Base-by-base conservation (phyloP, 768 basidiomycete species). In the Lentinula sp. region DNA sequence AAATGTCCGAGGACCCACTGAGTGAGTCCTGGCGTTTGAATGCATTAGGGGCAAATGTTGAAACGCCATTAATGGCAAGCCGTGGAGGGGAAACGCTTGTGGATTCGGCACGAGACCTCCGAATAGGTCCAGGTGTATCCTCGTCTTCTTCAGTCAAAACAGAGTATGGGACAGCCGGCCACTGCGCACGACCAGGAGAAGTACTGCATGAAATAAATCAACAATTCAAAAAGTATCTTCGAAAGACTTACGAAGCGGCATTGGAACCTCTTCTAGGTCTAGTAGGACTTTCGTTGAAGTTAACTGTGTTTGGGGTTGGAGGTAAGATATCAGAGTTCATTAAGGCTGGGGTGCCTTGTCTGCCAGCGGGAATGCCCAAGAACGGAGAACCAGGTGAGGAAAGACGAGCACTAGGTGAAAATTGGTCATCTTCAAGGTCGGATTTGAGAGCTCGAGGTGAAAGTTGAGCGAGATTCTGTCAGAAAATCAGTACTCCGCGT, bases 41-140 rank as follows among this genome's bases (percentile, higher is more conserved):
- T 67, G 75, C 79, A 60, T 77, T 79, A 12, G 87, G 86, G 48
- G 83, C 79, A 59, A 82, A 77, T 15, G 85, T 83, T 10, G 87
- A 81, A 42, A 89, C 74, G 33, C 89, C 90, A 67, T 90, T 90
- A 62, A 90, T 71, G 9, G 88, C 82, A 41, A 90, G 73, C 39
- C 74, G 78, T 15, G 90, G 88, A 32, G 83, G 85, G n/a, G 81
- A 80, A 23, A 78, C 81, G 4, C 28, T 56, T 0, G 28, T 28
- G 12, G 67, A 51, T 23, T 37, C 48, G 18, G 50, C 36, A 60
- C 48, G 45, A 41, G 59, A 52, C 8, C 33, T 16, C 7, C 42
- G 32, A 16, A 3, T 16, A 12, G 46, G 18, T 45, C 15, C 23
- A 13, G 18, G 16, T 48, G 46, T 32, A n/a, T 59, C 45, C 36